Percentiles rank a stretch among this genome's conserved stretches.
Evolutionary conservation across 768 basidiomycete species (phyloP).

Genomic region (Tylopilus sp.): DNA sequence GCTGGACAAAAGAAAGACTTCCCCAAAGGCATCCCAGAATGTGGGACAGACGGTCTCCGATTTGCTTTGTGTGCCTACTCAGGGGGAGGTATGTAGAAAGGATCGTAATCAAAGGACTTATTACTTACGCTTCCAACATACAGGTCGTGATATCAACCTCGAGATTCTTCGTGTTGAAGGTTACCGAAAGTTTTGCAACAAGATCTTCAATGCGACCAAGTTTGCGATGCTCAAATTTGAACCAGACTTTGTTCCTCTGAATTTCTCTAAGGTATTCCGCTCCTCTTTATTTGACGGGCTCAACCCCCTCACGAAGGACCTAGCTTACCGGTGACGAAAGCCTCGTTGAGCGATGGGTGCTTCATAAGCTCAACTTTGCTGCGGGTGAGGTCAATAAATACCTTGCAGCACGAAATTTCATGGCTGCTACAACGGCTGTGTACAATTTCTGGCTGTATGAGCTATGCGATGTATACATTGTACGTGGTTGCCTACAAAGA

Average conservation of each 20-base stretch:
- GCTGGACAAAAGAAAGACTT: constrained; percentile 98
- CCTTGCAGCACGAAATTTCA: constrained; percentile 84
- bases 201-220: constrained; percentile 98
- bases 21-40: constrained; percentile 98
- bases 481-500: constrained; percentile 36
- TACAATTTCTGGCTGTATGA: constrained; percentile 99
- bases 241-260: constrained; percentile 71
- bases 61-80: constrained; percentile 96
- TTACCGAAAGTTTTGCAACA: constrained; percentile 99
- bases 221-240: constrained; percentile 99
- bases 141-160: constrained; percentile 95
- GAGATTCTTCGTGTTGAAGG: constrained; percentile 96
- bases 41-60: constrained; percentile 93
- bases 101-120: not conserved
- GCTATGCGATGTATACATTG: constrained; percentile 98
- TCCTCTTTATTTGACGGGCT: not conserved
- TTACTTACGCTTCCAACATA: not conserved
- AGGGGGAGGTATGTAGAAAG: constrained; percentile 63
- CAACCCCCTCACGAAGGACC: constrained; percentile 5
- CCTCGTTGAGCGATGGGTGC: constrained; percentile 91
- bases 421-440: constrained; percentile 78
- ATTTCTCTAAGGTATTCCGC: constrained; percentile 57
- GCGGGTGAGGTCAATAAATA: constrained; percentile 71
- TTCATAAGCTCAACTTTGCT: constrained; percentile 89
- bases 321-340: constrained; percentile 88